A percentile compares a stretch with the other conserved stretches of the same genome.
Evolutionary conservation across 805 yeast genomes (phyloP).

Genomic region (Sungouiozyma intestinalis): DNA sequence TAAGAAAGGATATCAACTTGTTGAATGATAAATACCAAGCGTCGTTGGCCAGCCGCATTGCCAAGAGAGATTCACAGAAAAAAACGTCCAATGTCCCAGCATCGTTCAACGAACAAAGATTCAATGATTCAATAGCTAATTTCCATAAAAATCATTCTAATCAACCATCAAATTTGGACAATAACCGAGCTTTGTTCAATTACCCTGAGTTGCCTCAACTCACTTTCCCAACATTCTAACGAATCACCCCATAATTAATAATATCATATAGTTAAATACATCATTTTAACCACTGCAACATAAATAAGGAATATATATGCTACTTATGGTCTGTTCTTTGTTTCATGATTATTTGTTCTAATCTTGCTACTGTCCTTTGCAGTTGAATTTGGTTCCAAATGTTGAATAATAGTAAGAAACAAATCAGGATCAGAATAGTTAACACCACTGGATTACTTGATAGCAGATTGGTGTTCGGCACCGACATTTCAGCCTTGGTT

Average conservation of each 20-base stretch:
- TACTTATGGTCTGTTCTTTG: not conserved
- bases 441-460: not conserved
- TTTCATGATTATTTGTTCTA: constrained; percentile 1
- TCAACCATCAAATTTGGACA: not conserved
- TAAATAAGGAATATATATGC: no score
- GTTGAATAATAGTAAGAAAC: constrained; percentile 1
- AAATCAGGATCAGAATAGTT: not conserved
- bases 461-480: not conserved
- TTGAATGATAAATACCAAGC: constrained; percentile 15
- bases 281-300: not conserved
- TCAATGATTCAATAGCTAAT: constrained; percentile 18
- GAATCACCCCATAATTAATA: not conserved
- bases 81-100: constrained; percentile 10
- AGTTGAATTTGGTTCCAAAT: constrained; percentile 2
- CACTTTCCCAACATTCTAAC: constrained; percentile 12
- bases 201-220: constrained; percentile 25
- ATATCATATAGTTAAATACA: not conserved
- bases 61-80: constrained; percentile 8
- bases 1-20: constrained; percentile 15
- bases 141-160: constrained; percentile 4
- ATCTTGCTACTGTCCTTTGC: constrained; percentile 1
- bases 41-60: constrained; percentile 22
- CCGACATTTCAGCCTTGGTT: not conserved
- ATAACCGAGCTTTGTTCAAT: constrained; percentile 1
- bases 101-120: constrained; percentile 20